These are phyloP conservation scores for Suillus paluster DNA, from an alignment of 768 basidiomycete species.

Conservation along the genomic window DNA sequence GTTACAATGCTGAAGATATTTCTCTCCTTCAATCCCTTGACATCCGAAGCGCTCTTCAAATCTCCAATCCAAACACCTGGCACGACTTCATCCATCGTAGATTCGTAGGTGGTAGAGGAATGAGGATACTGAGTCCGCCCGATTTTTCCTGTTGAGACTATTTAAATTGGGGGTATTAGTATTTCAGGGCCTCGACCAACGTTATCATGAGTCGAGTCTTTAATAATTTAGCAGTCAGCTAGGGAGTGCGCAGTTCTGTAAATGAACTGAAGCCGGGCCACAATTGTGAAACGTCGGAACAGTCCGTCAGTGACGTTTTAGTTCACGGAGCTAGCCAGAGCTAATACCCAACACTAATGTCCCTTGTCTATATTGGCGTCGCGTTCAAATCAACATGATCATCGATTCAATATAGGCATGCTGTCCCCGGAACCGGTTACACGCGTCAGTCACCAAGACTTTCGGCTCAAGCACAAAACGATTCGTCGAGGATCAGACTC, in stretches of 20 bases:
- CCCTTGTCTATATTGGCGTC: too few relatives aligned
- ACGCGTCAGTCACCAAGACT: too few relatives aligned
- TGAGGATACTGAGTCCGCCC: neutral
- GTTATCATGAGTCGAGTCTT: neutral
- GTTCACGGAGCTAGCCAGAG: too few relatives aligned
- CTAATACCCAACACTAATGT: too few relatives aligned
- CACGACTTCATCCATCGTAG: constrained; percentile 82
- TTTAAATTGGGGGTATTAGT: too few relatives aligned
- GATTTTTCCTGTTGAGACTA: constrained; percentile 1
- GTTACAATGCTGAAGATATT: constrained; percentile 79
- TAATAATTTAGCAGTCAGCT: neutral
- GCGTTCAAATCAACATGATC: too few relatives aligned
- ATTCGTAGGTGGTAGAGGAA: neutral
- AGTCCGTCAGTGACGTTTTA: too few relatives aligned
- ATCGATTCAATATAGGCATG: too few relatives aligned
- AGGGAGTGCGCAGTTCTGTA: neutral
- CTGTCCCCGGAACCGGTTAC: too few relatives aligned
- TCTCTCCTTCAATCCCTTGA: constrained; percentile 60
- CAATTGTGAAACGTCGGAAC: too few relatives aligned
- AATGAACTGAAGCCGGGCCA: neutral
- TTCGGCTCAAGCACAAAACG: too few relatives aligned
- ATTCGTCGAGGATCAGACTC: too few relatives aligned
- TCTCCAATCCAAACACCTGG: constrained; percentile 87
- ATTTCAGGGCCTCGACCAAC: neutral
- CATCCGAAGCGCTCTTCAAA: constrained; percentile 69